Evolutionary conservation across 1,284 basidiomycete species (phyloP).

Genomic region (Ceratobasidium sp.): DNA sequence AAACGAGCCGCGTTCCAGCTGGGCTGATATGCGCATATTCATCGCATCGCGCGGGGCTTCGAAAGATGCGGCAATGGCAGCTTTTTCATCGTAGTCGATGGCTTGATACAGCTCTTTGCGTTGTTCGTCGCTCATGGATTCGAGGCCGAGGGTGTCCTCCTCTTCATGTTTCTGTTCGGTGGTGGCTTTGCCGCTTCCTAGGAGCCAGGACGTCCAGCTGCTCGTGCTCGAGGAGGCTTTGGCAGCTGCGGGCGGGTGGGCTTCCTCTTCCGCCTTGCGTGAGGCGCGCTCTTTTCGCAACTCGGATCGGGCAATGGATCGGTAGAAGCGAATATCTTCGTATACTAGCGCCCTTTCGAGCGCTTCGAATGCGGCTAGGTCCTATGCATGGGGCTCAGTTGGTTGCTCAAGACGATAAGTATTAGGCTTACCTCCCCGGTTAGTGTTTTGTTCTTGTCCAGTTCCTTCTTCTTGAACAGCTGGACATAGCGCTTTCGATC

Average conservation of each 20-base stretch:
- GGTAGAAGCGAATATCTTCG: conserved; percentile 97
- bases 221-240: conserved; percentile 48
- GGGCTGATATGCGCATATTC: conserved; percentile 77
- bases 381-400: conserved; percentile 57
- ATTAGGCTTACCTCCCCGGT: conserved; percentile 57
- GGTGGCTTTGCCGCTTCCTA: conserved; percentile 12
- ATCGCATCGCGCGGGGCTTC: conserved; percentile 83
- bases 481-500: conserved; percentile 83
- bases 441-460: conserved; percentile 58
- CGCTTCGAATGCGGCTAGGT: conserved; percentile 64
- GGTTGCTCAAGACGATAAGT: neutral
- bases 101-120: conserved; percentile 91
- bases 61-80: conserved; percentile 70
- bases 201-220: conserved; percentile 35
- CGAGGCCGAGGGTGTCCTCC: conserved; percentile 61
- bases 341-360: conserved; percentile 88
- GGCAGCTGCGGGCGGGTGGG: conserved; percentile 56
- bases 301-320: conserved; percentile 91
- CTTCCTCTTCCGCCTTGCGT: conserved; percentile 69
- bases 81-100: conserved; percentile 92
- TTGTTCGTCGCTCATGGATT: conserved; percentile 88
- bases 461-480: conserved; percentile 79
- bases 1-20: conserved; percentile 87
- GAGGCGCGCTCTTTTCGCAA: conserved; percentile 84
- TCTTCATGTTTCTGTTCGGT: conserved; percentile 50